Evolutionary conservation across 345 rosid genomes (phyloP).

Genomic region (Eucalyptus polybractea): DNA sequence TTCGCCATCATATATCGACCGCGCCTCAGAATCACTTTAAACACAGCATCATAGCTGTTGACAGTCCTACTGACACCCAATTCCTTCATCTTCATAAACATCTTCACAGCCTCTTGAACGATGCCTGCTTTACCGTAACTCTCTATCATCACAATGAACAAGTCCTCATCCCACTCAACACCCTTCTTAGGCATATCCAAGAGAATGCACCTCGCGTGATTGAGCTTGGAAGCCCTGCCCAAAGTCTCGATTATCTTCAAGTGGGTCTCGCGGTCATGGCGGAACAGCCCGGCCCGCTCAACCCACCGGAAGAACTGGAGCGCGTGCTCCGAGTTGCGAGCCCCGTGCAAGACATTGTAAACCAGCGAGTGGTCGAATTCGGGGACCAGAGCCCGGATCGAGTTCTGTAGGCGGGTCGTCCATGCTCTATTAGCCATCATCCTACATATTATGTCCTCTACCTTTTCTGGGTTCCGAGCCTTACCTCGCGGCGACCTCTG

Average conservation of each 20-base stretch:
- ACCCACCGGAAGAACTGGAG: conserved; percentile 95
- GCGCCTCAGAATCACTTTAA: conserved; percentile 69
- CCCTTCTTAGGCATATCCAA: conserved; percentile 86
- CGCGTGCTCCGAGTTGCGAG: conserved; percentile 67
- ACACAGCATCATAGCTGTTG: conserved; percentile 60
- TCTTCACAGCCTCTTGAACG: conserved; percentile 81
- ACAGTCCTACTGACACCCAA: conserved; percentile 62
- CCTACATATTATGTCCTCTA: conserved; percentile 73
- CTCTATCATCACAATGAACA: conserved; percentile 60
- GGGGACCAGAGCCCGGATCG: conserved; percentile 71
- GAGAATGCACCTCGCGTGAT: conserved; percentile 78
- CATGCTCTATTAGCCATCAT: conserved; percentile 81
- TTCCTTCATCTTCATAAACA: conserved; percentile 67
- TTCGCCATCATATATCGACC: conserved; percentile 94
- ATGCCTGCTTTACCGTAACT: conserved; percentile 79
- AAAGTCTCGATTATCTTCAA: conserved; percentile 70
- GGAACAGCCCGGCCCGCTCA: conserved; percentile 70
- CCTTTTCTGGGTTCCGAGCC: conserved; percentile 35
- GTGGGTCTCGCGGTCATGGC: conserved; percentile 62
- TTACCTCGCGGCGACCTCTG: conserved; percentile 31
- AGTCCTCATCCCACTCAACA: conserved; percentile 72
- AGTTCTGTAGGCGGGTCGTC: conserved; percentile 88
- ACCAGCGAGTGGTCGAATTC: conserved; percentile 67
- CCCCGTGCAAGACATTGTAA: conserved; percentile 67
- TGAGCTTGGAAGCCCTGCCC: conserved; percentile 61